Percentiles rank a stretch among this genome's conserved stretches.
These are phyloP conservation scores for Zygosaccharomyces pseudorouxii DNA, from an alignment of 805 yeast species.

Conservation along the genomic window DNA sequence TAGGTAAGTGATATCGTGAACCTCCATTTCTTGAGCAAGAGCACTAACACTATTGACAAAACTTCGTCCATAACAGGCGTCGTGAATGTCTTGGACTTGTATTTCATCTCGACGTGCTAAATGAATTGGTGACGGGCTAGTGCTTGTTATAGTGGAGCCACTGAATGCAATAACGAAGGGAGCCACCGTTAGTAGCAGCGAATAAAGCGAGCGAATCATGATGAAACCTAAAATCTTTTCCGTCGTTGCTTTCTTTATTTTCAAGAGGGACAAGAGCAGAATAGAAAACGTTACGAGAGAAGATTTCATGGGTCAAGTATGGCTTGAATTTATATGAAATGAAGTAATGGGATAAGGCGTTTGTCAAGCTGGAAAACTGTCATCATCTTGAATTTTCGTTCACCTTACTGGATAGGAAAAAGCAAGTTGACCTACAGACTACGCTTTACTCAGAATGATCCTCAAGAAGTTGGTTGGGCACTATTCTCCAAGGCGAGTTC, in stretches of 20 bases:
- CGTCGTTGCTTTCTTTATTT: no score
- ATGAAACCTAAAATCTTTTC: no score
- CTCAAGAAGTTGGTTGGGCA: no score
- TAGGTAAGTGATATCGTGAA: constrained; percentile 13
- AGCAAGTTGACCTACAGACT: no score
- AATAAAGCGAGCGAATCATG: not conserved
- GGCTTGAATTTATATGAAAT: not conserved
- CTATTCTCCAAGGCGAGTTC: no score
- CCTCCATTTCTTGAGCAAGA: constrained; percentile 15
- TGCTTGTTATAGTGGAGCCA: not conserved
- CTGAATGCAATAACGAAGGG: not conserved
- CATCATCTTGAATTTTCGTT: no score
- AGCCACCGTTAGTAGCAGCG: not conserved
- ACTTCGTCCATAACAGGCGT: not conserved
- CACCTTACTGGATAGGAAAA: no score
- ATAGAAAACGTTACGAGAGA: no score
- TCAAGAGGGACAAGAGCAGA: not conserved
- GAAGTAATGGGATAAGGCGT: not conserved
- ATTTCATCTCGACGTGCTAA: constrained; percentile 12
- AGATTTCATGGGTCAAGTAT: no score
- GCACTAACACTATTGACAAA: not conserved
- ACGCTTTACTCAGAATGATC: no score
- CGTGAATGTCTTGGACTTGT: not conserved
- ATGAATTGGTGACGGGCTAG: constrained; percentile 15
- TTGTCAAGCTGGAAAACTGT: no score